Base-by-base conservation (phyloP, 768 basidiomycete genomes). In the Candolleomyces efflorescens region DNA sequence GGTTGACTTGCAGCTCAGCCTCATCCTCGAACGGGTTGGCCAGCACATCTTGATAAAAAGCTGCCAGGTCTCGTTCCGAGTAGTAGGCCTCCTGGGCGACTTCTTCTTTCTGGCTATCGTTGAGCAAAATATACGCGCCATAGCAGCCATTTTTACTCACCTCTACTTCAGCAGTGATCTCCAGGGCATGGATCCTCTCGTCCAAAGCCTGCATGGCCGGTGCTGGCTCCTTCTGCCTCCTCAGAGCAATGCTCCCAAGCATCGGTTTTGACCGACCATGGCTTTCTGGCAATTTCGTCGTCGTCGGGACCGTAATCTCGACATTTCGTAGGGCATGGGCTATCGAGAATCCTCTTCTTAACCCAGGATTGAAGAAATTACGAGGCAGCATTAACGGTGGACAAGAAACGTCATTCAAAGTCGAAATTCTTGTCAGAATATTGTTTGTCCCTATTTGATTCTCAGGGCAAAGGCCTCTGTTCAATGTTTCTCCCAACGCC, bases 41-140 rank as follows among this genome's bases (percentile, higher is more conserved):
- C 22, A 63, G 60, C 17, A 63, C 53, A 24, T 63, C 62, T 49
- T 63, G 55, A 24, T 63, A 63, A n/a, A 63, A 53, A 5, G 51
- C n/a, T 38, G 59, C 45, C 5, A 63, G 52, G 11, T 63, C 62
- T 18, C 39, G 44, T 27, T 63, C 62, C 6, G 60, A 36, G 44
- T 61, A 63, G 22, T 59, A 61, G 9, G 23, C 53, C 5, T 55
- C 57, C 10, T 53, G 24, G 1, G 53, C 22, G 18, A 54, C 56
- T 24, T 41, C 54, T 63, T 63, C 62, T 58, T 61, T 32, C 17
- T 37, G 32, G 15, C 15, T 7, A 20, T 18, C 11, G 1, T 32
- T 32, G 2, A 32, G 32, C 5, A 5, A 32, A 32, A 32, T 32
- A 5, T 11, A 32, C 32, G 5, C 5, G 13, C 5, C 6, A 9